Conservation (phyloP, 2,329 filamentous ascomycete genomes). For the Fusarium camptoceras region DNA sequence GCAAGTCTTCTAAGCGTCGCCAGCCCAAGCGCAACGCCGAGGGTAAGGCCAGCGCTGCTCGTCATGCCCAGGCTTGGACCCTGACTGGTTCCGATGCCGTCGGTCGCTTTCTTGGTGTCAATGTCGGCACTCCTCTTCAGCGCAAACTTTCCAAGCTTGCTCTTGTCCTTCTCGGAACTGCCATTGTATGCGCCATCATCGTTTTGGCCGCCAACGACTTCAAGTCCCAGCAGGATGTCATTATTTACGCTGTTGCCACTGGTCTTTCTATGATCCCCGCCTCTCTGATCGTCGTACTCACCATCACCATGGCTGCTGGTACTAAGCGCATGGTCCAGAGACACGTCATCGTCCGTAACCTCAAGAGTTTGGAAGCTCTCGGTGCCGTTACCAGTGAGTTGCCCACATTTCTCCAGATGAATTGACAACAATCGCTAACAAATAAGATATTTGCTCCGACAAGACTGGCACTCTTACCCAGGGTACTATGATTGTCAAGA, state of each 20-base stretch:
- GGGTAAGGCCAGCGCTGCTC: conserved; percentile 48
- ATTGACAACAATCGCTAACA: conserved; percentile 28
- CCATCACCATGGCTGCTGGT: conserved; percentile 69
- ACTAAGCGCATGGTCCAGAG: conserved; percentile 65
- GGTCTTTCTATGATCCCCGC: conserved; percentile 64
- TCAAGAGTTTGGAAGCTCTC: conserved; percentile 67
- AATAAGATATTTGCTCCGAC: conserved; percentile 64
- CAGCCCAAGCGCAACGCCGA: conserved; percentile 59
- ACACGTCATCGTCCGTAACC: conserved; percentile 64
- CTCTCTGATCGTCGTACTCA: conserved; percentile 63
- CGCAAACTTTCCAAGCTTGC: conserved; percentile 76
- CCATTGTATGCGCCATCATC: conserved; percentile 75
- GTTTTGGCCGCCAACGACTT: conserved; percentile 75
- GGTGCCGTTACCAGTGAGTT: conserved; percentile 62
- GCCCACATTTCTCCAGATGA: neutral
- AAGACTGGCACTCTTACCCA: conserved; percentile 68
- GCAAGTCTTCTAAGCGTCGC: conserved; percentile 51
- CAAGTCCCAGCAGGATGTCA: conserved; percentile 65
- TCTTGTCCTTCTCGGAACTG: conserved; percentile 72
- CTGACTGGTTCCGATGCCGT: conserved; percentile 64
- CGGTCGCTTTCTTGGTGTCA: conserved; percentile 74
- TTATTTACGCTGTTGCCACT: conserved; percentile 63
- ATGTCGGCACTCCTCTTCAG: conserved; percentile 76
- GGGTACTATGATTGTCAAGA: conserved; percentile 66
- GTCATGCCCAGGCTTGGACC: conserved; percentile 53